Evolutionary conservation across 179 eudicot species (phyloP).

Genomic region (Beta corolliflora): DNA sequence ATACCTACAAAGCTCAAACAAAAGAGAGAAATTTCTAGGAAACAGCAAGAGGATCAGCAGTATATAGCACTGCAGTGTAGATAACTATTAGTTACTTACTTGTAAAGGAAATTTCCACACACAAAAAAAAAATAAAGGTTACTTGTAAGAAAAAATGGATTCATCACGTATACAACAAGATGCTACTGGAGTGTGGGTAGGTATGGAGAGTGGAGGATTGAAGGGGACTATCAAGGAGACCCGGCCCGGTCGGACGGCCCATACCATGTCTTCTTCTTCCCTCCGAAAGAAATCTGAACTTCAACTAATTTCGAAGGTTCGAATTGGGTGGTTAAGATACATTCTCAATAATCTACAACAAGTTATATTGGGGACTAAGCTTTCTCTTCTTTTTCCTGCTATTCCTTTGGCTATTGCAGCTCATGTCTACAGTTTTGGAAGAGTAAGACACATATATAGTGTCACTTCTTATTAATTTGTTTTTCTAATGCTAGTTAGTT

Average conservation of each 20-base stretch:
- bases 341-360: constrained; percentile 66
- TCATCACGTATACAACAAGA: background rate
- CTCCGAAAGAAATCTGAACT: constrained; percentile 63
- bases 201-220: constrained; percentile 50
- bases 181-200: background rate
- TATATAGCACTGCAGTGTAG: background rate
- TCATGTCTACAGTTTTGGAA: constrained; percentile 47
- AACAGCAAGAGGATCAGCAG: background rate
- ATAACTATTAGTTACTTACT: background rate
- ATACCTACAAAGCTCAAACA: background rate
- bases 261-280: constrained; percentile 63
- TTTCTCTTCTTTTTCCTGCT: constrained; percentile 65
- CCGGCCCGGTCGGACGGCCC: constrained; percentile 56
- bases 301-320: constrained; percentile 42
- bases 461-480: background rate
- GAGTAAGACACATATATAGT: constrained; percentile 35
- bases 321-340: constrained; percentile 31
- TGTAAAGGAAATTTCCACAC: background rate
- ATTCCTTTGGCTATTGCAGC: constrained; percentile 74
- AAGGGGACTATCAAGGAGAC: constrained; percentile 45
- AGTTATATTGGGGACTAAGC: constrained; percentile 83
- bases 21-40: background rate
- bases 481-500: background rate
- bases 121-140: background rate
- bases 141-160: constrained; percentile 4